These are phyloP conservation scores for Yamadazyma triangularis DNA, from an alignment of 1,139 yeast genomes.

Conservation along the genomic window DNA sequence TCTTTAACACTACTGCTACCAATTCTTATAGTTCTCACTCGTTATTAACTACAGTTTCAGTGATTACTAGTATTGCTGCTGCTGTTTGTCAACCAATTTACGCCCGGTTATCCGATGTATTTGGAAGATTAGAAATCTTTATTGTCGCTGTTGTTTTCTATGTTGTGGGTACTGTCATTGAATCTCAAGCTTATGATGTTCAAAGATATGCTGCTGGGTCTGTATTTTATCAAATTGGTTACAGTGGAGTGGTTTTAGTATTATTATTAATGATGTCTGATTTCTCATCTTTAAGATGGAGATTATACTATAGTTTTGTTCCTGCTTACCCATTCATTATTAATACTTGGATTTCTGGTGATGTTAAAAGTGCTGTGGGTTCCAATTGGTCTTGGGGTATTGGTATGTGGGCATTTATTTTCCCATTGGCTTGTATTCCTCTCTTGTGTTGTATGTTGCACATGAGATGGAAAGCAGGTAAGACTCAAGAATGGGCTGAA, in stretches of 20 bases:
- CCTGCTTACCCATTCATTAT: constrained; percentile 69
- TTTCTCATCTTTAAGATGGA: constrained; percentile 63
- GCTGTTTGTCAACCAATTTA: constrained; percentile 67
- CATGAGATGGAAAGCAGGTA: constrained; percentile 33
- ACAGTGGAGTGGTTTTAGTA: constrained; percentile 55
- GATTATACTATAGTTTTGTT: constrained; percentile 55
- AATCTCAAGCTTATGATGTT: constrained; percentile 64
- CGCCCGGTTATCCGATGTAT: constrained; percentile 66
- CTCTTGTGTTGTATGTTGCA: constrained; percentile 25
- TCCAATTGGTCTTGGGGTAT: constrained; percentile 28
- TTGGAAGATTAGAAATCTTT: constrained; percentile 61
- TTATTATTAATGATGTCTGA: constrained; percentile 59
- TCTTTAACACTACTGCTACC: constrained; percentile 44
- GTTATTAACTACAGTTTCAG: constrained; percentile 58
- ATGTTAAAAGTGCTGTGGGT: constrained; percentile 30
- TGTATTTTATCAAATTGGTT: constrained; percentile 65
- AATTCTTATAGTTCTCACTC: constrained; percentile 55
- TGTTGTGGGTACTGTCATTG: constrained; percentile 64
- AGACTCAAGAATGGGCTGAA: constrained; percentile 28
- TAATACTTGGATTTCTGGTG: constrained; percentile 75
- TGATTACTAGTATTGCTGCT: constrained; percentile 56
- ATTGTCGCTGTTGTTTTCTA: constrained; percentile 54
- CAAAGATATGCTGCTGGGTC: constrained; percentile 71
- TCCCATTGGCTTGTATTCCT: constrained; percentile 34
- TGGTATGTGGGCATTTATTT: constrained; percentile 39